Percentiles rank a stretch among this genome's conserved stretches.
phyloP scores from a whole-genome alignment of 2,329 filamentous ascomycete genomes.

The Fusarium concolor region DNA sequence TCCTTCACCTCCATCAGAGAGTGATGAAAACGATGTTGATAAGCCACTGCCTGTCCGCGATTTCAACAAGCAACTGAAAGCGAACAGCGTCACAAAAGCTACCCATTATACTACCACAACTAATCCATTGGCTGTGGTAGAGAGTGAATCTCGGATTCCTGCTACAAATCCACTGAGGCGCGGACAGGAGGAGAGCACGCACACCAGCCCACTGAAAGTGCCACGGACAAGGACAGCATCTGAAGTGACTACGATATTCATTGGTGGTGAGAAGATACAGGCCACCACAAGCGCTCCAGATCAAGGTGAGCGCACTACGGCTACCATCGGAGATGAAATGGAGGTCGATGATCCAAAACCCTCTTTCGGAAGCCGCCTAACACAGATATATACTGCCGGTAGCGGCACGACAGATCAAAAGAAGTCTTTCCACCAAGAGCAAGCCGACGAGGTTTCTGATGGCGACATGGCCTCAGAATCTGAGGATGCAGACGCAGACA shows the following conservation, averaged over 20 bases:
- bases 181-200: neutral
- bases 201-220: constrained; percentile 5
- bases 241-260: constrained; percentile 34
- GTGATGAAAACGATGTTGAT: constrained; percentile 28
- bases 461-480: neutral
- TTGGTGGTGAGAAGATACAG: constrained; percentile 36
- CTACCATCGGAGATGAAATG: neutral
- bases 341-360: constrained; percentile 16
- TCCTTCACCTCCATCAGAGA: constrained; percentile 23
- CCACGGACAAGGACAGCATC: constrained; percentile 7
- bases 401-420: neutral
- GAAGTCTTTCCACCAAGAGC: constrained; percentile 16
- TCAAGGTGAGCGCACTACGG: neutral
- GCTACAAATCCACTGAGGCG: constrained; percentile 22
- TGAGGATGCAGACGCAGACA: neutral
- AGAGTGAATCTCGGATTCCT: constrained; percentile 37
- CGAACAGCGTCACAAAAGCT: constrained; percentile 19
- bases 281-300: neutral
- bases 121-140: neutral
- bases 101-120: neutral
- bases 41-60: constrained; percentile 48
- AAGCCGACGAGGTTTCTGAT: constrained; percentile 23
- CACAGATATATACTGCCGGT: constrained; percentile 38
- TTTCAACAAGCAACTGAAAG: constrained; percentile 52
- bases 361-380: constrained; percentile 37